These are phyloP conservation scores for Graphilbum sp. DNA, from an alignment of 2,329 filamentous ascomycete species.

Conservation along the genomic window DNA sequence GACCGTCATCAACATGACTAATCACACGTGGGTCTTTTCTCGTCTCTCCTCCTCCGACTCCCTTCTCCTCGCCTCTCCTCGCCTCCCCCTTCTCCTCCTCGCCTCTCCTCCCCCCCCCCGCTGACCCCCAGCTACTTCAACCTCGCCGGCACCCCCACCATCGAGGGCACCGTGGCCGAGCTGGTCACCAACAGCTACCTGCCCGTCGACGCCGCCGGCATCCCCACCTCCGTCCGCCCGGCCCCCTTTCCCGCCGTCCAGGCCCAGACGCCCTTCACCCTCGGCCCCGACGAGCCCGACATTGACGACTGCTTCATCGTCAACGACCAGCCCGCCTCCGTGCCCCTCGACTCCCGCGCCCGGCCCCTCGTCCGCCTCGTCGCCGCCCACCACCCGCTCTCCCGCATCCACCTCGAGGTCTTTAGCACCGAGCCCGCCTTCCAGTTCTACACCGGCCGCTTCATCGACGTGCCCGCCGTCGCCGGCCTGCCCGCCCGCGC, in stretches of 20 bases:
- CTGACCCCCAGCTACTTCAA: conserved; percentile 42
- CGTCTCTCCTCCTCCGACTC: too few relatives aligned
- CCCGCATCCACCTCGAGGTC: conserved; percentile 69
- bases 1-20: conserved; percentile 84
- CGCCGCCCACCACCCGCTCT: conserved; percentile 55
- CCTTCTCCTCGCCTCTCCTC: not conserved
- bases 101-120: not conserved
- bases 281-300: conserved; percentile 54
- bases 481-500: conserved; percentile 44
- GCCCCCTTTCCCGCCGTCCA: conserved; percentile 47
- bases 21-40: conserved; percentile 69
- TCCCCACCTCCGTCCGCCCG: conserved; percentile 54
- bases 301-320: conserved; percentile 87
- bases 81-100: too few relatives aligned
- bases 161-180: conserved; percentile 47
- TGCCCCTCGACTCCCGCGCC: conserved; percentile 50
- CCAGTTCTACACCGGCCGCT: conserved; percentile 89
- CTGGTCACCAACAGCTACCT: conserved; percentile 51
- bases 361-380: conserved; percentile 50
- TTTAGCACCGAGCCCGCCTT: conserved; percentile 87
- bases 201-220: conserved; percentile 54
- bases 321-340: conserved; percentile 40
- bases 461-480: conserved; percentile 58
- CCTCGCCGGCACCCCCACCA: conserved; percentile 33
- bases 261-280: conserved; percentile 50